These are phyloP conservation scores for Metschnikowia lunata DNA, from an alignment of 805 yeast species.

Conservation along the genomic window DNA sequence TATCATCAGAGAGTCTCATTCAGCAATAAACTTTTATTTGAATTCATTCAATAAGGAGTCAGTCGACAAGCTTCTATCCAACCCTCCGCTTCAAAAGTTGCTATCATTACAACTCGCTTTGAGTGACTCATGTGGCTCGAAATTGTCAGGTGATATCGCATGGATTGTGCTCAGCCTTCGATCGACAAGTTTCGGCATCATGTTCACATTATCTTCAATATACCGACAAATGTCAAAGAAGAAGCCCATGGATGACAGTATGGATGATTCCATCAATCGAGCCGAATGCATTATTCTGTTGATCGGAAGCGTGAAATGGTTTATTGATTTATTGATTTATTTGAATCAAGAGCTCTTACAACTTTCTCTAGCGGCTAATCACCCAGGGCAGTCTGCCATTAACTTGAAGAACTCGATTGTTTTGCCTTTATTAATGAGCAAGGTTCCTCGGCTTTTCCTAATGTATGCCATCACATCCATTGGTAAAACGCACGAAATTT, in stretches of 20 bases:
- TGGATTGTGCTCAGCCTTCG: constrained; percentile 65
- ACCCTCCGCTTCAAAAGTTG: constrained; percentile 73
- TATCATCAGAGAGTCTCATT: constrained; percentile 62
- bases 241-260: constrained; percentile 46
- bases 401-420: constrained; percentile 40
- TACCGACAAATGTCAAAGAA: constrained; percentile 64
- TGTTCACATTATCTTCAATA: constrained; percentile 56
- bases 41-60: constrained; percentile 64
- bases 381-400: constrained; percentile 18
- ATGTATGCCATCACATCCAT: constrained; percentile 64
- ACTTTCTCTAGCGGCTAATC: constrained; percentile 26
- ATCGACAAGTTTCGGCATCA: constrained; percentile 64
- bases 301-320: constrained; percentile 83
- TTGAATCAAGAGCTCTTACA: constrained; percentile 69
- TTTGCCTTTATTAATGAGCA: constrained; percentile 57
- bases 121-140: constrained; percentile 41
- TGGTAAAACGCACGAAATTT: constrained; percentile 54
- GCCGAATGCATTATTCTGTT: constrained; percentile 58
- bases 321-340: constrained; percentile 69
- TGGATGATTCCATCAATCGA: constrained; percentile 51
- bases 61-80: constrained; percentile 67
- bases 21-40: constrained; percentile 68
- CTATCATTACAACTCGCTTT: constrained; percentile 64
- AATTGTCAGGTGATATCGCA: constrained; percentile 46
- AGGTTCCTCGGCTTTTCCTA: constrained; percentile 65